phyloP scores from a whole-genome alignment of 805 yeast genomes.

The Yamadazyma scolyti region DNA sequence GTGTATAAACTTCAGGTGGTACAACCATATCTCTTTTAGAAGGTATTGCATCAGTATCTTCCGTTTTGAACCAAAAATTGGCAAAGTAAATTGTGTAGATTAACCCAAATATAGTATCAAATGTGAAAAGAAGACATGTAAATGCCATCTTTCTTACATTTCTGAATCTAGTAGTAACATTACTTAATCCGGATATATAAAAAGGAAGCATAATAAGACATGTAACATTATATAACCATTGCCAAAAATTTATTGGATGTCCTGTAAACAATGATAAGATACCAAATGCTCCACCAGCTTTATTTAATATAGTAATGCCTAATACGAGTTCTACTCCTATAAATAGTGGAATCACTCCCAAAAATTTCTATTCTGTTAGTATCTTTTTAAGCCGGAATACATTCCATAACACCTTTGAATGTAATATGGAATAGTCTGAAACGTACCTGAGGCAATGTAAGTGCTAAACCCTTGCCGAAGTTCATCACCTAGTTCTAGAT shows the following conservation, averaged over 20 bases:
- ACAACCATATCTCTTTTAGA: conserved; percentile 6
- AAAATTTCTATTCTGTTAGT: conserved; percentile 45
- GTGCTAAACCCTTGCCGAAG: conserved; percentile 1
- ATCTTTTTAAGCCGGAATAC: neutral
- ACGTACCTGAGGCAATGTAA: conserved; percentile 18
- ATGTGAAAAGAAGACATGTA: conserved; percentile 56
- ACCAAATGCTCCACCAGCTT: conserved; percentile 87
- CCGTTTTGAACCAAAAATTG: conserved; percentile 65
- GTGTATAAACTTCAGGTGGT: conserved; percentile 2
- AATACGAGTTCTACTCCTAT: conserved; percentile 83
- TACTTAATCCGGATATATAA: conserved; percentile 55
- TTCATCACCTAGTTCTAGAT: too few relatives aligned
- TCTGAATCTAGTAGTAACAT: conserved; percentile 40
- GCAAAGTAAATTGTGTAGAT: conserved; percentile 73
- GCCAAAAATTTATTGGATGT: conserved; percentile 77
- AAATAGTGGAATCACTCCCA: conserved; percentile 73
- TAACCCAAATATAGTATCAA: conserved; percentile 66
- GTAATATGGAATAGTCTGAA: too few relatives aligned
- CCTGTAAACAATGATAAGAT: conserved; percentile 83
- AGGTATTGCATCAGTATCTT: conserved; percentile 32
- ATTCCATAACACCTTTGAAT: too few relatives aligned
- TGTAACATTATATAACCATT: conserved; percentile 73
- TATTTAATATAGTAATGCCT: conserved; percentile 75
- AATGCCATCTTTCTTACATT: conserved; percentile 60
- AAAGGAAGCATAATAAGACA: conserved; percentile 63